These are phyloP conservation scores for Neofusicoccum laricinum DNA, from an alignment of 2,329 filamentous ascomycete genomes.

Conservation along the genomic window DNA sequence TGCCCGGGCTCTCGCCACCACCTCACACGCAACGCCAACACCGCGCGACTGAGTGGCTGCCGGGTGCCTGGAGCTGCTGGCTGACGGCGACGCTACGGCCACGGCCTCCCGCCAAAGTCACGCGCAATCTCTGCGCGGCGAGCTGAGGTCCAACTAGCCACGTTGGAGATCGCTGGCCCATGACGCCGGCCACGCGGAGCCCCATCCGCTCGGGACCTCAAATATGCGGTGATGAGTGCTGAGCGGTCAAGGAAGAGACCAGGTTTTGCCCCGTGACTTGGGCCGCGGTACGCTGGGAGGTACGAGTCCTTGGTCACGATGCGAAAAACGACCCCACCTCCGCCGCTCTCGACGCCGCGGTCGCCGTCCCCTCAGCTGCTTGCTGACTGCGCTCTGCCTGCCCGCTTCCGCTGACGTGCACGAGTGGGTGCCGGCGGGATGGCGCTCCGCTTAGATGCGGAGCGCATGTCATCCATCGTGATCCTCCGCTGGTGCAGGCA, in stretches of 20 bases:
- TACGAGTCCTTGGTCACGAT: slow-evolving; percentile 13
- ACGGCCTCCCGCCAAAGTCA: background rate
- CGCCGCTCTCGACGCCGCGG: background rate
- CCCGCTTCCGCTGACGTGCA: background rate
- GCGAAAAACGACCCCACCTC: background rate
- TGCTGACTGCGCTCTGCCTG: slow-evolving; percentile 2
- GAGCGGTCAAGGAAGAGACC: slow-evolving; percentile 3
- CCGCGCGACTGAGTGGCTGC: background rate
- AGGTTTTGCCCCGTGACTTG: slow-evolving; percentile 4
- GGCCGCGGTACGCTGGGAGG: slow-evolving; percentile 6
- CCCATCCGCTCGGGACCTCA: slow-evolving; percentile 5
- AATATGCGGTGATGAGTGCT: background rate
- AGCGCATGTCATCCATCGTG: background rate
- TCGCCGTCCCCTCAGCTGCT: background rate
- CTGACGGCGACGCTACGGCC: slow-evolving; percentile 8
- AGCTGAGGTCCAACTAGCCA: slow-evolving; percentile 8
- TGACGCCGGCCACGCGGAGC: slow-evolving; percentile 3
- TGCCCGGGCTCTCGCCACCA: background rate
- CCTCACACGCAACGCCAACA: background rate
- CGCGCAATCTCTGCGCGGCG: background rate
- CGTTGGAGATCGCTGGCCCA: slow-evolving; percentile 1
- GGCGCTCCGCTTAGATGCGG: slow-evolving; percentile 4
- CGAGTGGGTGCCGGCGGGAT: background rate
- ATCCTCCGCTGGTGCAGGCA: slow-evolving; percentile 3
- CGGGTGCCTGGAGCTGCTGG: slow-evolving; percentile 10